Evolutionary conservation across 2,329 filamentous ascomycete species (phyloP), one percentile per base, ranked within the genome.

Genomic region (Xylaria polymorpha): DNA sequence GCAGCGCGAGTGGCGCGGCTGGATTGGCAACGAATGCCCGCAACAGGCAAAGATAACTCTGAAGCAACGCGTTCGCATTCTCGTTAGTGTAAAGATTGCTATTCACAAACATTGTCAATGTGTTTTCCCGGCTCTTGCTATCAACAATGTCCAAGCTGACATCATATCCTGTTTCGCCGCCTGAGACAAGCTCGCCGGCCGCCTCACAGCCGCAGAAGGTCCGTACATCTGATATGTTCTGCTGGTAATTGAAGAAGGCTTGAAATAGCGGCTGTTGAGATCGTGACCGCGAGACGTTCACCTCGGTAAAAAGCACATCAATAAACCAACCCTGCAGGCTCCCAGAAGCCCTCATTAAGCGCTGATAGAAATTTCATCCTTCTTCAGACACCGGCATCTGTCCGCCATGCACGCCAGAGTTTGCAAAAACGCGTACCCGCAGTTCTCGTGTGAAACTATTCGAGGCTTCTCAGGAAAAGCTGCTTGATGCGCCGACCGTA

Each of bases 241-340:
- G 51, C 9, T 25, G 50, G 25, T 67, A 67, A 41, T 67, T 58
- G 6, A 67, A 18, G 10, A 67, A 50, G n/a, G 39, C 60, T 32
- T 67, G 65, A 44, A 67, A 67, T 5, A 67, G 59, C 6, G 60
- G 65, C 1, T 14, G 14, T 15, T 63, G 60, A 20, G 41, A 41
- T 9, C n/a, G n/a, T n/a, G n/a, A n/a, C n/a, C n/a, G n/a, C n/a
- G n/a, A n/a, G n/a, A n/a, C n/a, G n/a, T n/a, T n/a, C n/a, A n/a
- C n/a, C n/a, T n/a, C n/a, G n/a, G n/a, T n/a, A n/a, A n/a, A n/a
- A n/a, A n/a, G n/a, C n/a, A n/a, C n/a, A n/a, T n/a, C n/a, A n/a
- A n/a, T n/a, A n/a, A n/a, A n/a, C n/a, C n/a, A n/a, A n/a, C n/a
- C n/a, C n/a, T n/a, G n/a, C n/a, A n/a, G n/a, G n/a, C n/a, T n/a